Conservation (phyloP, 2,329 filamentous ascomycete genomes). For the Pseudogymnoascus sp. region DNA sequence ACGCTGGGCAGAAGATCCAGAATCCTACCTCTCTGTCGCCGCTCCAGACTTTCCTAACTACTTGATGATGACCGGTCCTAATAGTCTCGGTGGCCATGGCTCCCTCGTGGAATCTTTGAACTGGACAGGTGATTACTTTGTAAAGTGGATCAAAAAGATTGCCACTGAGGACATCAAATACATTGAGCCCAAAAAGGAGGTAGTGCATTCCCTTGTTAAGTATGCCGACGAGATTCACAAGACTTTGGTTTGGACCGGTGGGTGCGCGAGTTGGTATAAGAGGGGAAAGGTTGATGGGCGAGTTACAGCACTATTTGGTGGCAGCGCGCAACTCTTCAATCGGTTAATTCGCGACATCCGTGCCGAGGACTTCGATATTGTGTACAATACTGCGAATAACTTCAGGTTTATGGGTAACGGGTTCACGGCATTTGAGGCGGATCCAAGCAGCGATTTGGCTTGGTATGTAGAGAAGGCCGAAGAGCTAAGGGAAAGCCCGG, state of each 20-base stretch:
- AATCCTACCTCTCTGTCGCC: slow-evolving; percentile 22
- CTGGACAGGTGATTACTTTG: slow-evolving; percentile 30
- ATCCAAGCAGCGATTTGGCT: slow-evolving; percentile 23
- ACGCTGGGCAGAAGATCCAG: slow-evolving; percentile 19
- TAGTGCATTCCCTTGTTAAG: slow-evolving; percentile 31
- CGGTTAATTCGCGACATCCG: slow-evolving; percentile 33
- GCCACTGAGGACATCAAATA: slow-evolving; percentile 29
- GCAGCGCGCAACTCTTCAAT: slow-evolving; percentile 34
- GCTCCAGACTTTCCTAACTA: slow-evolving; percentile 10
- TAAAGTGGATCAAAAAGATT: slow-evolving; percentile 29
- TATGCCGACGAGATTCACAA: slow-evolving; percentile 39
- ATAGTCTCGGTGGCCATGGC: slow-evolving; percentile 22
- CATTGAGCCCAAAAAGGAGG: slow-evolving; percentile 30
- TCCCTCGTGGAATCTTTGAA: slow-evolving; percentile 24
- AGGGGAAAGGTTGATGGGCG: slow-evolving; percentile 35
- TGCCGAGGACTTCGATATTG: slow-evolving; percentile 42
- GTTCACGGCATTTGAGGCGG: slow-evolving; percentile 29
- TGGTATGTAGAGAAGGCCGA: slow-evolving; percentile 20
- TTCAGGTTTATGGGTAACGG: slow-evolving; percentile 45
- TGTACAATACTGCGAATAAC: slow-evolving; percentile 37
- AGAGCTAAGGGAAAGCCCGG: not conserved
- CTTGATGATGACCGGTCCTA: slow-evolving; percentile 24
- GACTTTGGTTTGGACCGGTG: slow-evolving; percentile 33
- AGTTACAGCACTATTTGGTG: slow-evolving; percentile 40
- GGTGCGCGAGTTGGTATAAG: slow-evolving; percentile 44